Conservation (phyloP, 305 asterid genomes). For the Solanum hybrid region DNA sequence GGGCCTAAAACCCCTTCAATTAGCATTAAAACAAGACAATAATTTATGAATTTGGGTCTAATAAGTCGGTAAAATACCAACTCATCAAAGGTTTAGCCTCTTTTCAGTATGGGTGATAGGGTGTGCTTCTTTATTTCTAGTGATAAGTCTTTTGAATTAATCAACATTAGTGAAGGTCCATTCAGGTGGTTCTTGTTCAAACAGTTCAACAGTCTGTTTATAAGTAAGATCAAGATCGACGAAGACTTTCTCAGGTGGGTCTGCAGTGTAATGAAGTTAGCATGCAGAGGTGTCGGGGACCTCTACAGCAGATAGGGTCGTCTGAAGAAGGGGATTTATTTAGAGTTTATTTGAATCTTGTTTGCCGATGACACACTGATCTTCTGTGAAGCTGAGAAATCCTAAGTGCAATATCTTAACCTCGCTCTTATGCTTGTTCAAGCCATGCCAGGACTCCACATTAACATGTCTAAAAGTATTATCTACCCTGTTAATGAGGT, state of each 20-base stretch:
- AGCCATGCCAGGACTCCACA: background rate
- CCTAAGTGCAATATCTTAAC: background rate
- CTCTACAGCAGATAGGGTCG: background rate
- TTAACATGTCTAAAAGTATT: background rate
- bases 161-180: background rate
- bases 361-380: background rate
- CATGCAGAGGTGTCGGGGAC: background rate
- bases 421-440: background rate
- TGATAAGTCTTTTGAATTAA: background rate
- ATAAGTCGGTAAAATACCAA: background rate
- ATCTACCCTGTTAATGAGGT: background rate
- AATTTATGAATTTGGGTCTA: background rate
- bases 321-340: background rate
- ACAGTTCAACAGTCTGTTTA: background rate
- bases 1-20: background rate
- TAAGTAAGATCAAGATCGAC: background rate
- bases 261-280: background rate
- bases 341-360: background rate
- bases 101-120: background rate
- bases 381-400: background rate
- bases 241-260: background rate
- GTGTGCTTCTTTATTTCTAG: background rate
- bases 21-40: background rate
- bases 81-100: background rate
- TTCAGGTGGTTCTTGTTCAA: background rate